A percentile compares a stretch with the other conserved stretches of the same genome.
These are phyloP conservation scores for Cucurbita moschata DNA, from an alignment of 306 rosid genomes.

Conservation along the genomic window DNA sequence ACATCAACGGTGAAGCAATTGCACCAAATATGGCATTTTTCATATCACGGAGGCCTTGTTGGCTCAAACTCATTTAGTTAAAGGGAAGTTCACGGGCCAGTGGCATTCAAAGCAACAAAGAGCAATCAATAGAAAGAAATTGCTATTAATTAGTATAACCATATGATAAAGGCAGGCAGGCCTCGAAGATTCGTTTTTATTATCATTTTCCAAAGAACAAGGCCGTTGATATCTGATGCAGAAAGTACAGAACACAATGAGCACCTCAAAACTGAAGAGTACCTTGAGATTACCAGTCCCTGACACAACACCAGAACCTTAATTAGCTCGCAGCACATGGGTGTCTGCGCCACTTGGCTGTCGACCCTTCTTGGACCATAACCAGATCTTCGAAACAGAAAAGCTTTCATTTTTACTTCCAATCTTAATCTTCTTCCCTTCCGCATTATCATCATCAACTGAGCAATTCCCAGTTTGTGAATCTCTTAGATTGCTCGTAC, in stretches of 20 bases:
- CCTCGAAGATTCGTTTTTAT: background rate
- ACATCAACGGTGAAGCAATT: background rate
- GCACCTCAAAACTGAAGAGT: constrained; percentile 8
- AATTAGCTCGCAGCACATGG: constrained; percentile 30
- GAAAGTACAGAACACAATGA: background rate
- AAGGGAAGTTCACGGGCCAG: background rate
- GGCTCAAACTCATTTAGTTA: background rate
- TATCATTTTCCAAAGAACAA: background rate
- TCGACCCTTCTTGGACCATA: constrained; percentile 75
- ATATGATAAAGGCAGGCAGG: background rate
- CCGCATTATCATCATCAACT: constrained; percentile 35
- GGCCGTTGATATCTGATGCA: background rate
- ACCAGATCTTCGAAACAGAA: constrained; percentile 88
- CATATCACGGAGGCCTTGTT: background rate
- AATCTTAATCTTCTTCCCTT: constrained; percentile 47
- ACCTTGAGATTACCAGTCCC: constrained; percentile 31
- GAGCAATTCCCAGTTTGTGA: constrained; percentile 29
- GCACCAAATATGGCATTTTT: background rate
- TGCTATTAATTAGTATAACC: background rate
- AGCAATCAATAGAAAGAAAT: background rate
- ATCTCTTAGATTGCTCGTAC: constrained; percentile 31
- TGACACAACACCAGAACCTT: constrained; percentile 31
- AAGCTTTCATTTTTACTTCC: constrained; percentile 80
- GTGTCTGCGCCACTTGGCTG: constrained; percentile 34
- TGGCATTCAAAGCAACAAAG: background rate